phyloP scores from a whole-genome alignment of 2,329 filamentous ascomycete genomes.

The Pezicula carpinea region DNA sequence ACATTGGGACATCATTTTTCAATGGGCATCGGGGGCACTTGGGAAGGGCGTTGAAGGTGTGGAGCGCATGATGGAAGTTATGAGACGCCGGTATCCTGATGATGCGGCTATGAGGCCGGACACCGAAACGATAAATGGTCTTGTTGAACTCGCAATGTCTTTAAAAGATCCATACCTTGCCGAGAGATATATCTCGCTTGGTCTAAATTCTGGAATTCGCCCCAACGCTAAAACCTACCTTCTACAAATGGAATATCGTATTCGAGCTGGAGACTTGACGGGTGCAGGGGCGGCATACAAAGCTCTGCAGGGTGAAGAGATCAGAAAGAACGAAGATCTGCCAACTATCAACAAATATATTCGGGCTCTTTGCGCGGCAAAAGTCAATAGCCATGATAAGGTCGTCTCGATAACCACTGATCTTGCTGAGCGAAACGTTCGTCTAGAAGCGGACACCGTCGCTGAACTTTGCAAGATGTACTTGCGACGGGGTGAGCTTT shows the following conservation, averaged over 20 bases:
- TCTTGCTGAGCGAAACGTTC: constrained; percentile 64
- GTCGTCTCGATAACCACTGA: constrained; percentile 71
- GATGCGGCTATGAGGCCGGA: constrained; percentile 51
- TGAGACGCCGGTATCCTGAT: constrained; percentile 47
- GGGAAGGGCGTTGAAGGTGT: constrained; percentile 70
- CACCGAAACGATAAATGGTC: constrained; percentile 67
- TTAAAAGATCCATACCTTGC: constrained; percentile 66
- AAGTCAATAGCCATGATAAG: constrained; percentile 60
- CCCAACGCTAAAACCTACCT: constrained; percentile 68
- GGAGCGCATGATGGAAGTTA: constrained; percentile 65
- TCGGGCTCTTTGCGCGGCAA: constrained; percentile 57
- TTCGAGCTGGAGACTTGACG: constrained; percentile 68
- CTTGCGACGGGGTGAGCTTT: constrained; percentile 69
- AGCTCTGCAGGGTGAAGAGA: constrained; percentile 51
- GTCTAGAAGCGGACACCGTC: constrained; percentile 70
- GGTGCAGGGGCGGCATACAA: constrained; percentile 65
- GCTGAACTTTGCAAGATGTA: constrained; percentile 69
- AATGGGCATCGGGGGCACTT: constrained; percentile 67
- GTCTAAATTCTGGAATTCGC: constrained; percentile 57
- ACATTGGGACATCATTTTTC: constrained; percentile 68
- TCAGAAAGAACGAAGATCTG: constrained; percentile 53
- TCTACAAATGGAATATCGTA: constrained; percentile 70
- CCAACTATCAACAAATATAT: constrained; percentile 68
- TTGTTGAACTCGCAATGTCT: constrained; percentile 70
- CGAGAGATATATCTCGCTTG: constrained; percentile 67